These are phyloP conservation scores for Tuber magnatum DNA, from an alignment of 495 filamentous ascomycete genomes.

Conservation along the genomic window DNA sequence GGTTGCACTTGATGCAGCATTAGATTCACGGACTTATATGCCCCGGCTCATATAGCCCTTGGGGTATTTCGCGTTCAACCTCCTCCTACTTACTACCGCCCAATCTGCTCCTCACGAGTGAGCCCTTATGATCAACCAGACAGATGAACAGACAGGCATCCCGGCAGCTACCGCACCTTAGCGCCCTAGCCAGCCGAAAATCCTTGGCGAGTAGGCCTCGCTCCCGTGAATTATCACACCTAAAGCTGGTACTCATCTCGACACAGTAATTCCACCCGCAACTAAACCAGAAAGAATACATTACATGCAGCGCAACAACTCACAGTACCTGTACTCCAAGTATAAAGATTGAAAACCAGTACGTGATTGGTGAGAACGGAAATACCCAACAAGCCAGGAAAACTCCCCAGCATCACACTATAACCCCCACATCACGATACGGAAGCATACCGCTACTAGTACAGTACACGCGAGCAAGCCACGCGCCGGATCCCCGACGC, in stretches of 20 bases:
- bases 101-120: neutral
- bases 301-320: neutral
- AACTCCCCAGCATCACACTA: neutral
- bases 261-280: neutral
- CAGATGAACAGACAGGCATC: neutral
- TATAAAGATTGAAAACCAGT: neutral
- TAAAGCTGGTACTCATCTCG: neutral
- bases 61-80: neutral
- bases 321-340: neutral
- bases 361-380: neutral
- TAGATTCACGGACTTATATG: neutral
- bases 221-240: neutral
- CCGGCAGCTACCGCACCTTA: neutral
- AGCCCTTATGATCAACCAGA: neutral
- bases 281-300: neutral
- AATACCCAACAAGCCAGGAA: neutral
- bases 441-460: neutral
- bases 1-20: neutral
- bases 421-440: neutral
- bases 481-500: neutral
- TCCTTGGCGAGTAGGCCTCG: neutral
- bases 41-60: neutral
- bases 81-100: neutral
- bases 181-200: neutral
- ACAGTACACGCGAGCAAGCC: neutral